Base-by-base conservation (phyloP, 169 alveolate species). In the Eimeria falciformis region DNA sequence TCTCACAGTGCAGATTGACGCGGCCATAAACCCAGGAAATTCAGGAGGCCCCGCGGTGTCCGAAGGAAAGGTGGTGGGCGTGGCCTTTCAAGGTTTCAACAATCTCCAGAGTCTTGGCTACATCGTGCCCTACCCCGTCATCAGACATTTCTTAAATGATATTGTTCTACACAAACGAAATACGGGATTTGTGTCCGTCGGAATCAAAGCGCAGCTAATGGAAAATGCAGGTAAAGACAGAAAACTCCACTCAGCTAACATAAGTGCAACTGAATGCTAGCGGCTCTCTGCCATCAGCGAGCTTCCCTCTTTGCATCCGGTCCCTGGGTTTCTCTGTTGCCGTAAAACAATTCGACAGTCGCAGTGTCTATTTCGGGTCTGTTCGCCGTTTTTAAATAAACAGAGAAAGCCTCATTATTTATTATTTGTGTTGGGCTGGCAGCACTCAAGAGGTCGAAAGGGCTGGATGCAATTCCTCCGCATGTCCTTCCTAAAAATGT, bases 11-110 rank as follows among this genome's bases (percentile, higher is more conserved):
- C 98, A 97, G 90, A 97, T 97, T 37, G 98, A 97, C 93, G 98
- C 98, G 0, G 98, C 98, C 40, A 95, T 97, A 88, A 97, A 97
- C 78, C 97, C 98, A 0, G 98, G 98, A 58, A 97, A 97, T 92
- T 95, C 98, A 46, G 98, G 98, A 2, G 98, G 98, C 14, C 98
- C 98, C 5, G 98, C 97, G 2, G 25, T 96, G 18, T 95, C 95
- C 55, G 96, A 77, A 29, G 97, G 96, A 29, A 96, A 96, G 62
- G 98, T 96, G 33, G 96, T 94, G 25, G 98, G 98, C n/a, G 97
- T 96, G 40, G 97, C 98, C 23, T 96, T 96, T 92, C 98, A 96
- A 94, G 97, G 97, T 0, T 95, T 90, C 91, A 96, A 94, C 84
- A 95, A 94, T 83, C 94, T 97, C 45, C 98, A 96, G 69, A 96